Evolutionary conservation across 768 basidiomycete species (phyloP).

Genomic region (Ramaria sp.): DNA sequence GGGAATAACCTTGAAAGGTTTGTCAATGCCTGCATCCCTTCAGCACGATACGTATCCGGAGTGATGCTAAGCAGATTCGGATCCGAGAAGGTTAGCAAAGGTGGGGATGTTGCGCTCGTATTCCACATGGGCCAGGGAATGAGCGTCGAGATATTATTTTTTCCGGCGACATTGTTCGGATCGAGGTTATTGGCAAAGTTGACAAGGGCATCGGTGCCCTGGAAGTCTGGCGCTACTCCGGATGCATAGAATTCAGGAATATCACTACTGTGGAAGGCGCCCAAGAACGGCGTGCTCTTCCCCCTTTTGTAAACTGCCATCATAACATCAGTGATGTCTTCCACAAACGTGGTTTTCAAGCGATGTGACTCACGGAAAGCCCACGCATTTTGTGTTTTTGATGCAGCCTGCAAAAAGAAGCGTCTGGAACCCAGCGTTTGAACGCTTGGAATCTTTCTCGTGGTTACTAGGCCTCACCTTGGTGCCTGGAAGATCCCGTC

Average conservation of each 20-base stretch:
- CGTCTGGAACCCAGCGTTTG: constrained; percentile 14
- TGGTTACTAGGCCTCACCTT: not conserved
- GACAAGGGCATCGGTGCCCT: constrained; percentile 13
- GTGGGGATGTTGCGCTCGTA: constrained; percentile 1
- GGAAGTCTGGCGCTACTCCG: constrained; percentile 5
- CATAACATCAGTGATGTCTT: not conserved
- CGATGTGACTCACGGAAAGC: constrained; percentile 19
- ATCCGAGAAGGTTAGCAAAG: constrained; percentile 12
- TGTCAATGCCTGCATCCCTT: not conserved
- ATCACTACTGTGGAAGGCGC: constrained; percentile 16
- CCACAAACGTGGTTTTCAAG: not conserved
- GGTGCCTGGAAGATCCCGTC: constrained; percentile 25
- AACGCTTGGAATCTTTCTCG: not conserved
- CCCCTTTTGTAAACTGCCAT: not conserved
- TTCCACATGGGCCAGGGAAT: constrained; percentile 12
- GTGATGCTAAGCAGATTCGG: constrained; percentile 10
- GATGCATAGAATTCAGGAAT: constrained; percentile 11
- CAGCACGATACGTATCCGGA: constrained; percentile 10
- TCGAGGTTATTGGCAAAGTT: constrained; percentile 18
- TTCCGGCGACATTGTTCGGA: constrained; percentile 15
- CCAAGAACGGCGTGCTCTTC: constrained; percentile 19
- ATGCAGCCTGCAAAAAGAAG: constrained; percentile 23
- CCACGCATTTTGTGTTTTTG: constrained; percentile 23
- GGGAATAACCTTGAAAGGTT: constrained; percentile 1
- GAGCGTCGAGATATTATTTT: not conserved